These are phyloP conservation scores for Trichoderma arundinaceum DNA, from an alignment of 2,329 filamentous ascomycete genomes.

Conservation along the genomic window DNA sequence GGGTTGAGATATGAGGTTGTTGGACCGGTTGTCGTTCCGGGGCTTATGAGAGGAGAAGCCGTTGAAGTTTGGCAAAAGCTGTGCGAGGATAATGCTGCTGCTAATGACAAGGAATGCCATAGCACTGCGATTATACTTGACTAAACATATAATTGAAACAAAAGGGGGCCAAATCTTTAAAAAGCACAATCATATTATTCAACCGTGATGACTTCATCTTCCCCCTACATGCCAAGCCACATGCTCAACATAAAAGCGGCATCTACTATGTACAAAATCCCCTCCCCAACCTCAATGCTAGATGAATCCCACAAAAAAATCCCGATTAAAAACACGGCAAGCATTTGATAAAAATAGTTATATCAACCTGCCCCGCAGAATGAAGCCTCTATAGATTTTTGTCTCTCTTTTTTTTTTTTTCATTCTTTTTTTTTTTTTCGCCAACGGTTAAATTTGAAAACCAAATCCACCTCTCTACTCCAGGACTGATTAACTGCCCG, in stretches of 20 bases:
- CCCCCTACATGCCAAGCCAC: background rate
- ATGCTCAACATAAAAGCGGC: conserved; percentile 6
- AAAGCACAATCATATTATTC: conserved; percentile 19
- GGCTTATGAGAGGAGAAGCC: background rate
- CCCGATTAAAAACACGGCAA: conserved; percentile 1
- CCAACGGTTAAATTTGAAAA: background rate
- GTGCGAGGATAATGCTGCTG: background rate
- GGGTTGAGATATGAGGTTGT: background rate
- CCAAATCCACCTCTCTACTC: background rate
- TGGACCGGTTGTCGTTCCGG: conserved; percentile 5
- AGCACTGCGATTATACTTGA: background rate
- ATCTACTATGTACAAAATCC: conserved; percentile 19
- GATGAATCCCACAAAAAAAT: background rate
- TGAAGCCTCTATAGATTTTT: conserved; percentile 20
- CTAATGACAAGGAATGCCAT: background rate
- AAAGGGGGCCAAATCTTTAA: background rate
- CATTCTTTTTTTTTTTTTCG: background rate
- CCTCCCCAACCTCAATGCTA: background rate
- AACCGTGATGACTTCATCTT: background rate
- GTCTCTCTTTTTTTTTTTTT: background rate
- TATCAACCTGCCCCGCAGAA: conserved; percentile 20
- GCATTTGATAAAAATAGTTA: conserved; percentile 12
- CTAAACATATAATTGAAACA: background rate
- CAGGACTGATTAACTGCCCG: background rate
- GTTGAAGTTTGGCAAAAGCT: background rate